These are phyloP conservation scores for Leccinum holopus DNA, from an alignment of 1,284 basidiomycete genomes.

Conservation along the genomic window DNA sequence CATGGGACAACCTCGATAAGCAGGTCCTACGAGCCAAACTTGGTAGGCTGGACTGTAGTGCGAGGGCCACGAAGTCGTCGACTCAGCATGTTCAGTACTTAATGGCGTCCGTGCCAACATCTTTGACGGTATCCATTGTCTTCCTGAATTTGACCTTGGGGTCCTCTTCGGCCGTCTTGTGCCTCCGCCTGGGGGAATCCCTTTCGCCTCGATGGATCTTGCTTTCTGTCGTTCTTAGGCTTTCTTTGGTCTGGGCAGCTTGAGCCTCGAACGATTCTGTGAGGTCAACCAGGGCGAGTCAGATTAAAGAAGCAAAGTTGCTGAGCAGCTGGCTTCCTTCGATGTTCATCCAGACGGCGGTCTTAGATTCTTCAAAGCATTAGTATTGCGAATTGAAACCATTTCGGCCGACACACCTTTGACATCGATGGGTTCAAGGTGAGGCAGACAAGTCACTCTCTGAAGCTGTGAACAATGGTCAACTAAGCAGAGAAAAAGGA, in stretches of 20 bases:
- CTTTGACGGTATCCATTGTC: constrained; percentile 62
- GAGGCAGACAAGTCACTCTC: constrained; percentile 46
- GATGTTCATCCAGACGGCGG: constrained; percentile 49
- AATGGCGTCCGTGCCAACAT: constrained; percentile 53
- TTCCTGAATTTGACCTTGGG: constrained; percentile 55
- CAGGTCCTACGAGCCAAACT: constrained; percentile 38
- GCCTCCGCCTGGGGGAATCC: constrained; percentile 53
- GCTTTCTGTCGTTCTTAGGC: constrained; percentile 52
- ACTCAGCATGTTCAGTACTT: constrained; percentile 25
- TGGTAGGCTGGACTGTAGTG: constrained; percentile 54
- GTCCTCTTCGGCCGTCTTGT: constrained; percentile 46
- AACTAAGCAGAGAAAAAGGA: neutral
- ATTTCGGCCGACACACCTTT: constrained; percentile 51
- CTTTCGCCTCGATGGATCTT: constrained; percentile 59
- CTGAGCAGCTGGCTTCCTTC: constrained; percentile 54
- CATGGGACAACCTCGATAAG: constrained; percentile 32
- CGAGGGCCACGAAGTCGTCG: constrained; percentile 47
- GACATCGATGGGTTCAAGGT: constrained; percentile 34
- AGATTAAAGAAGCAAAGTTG: constrained; percentile 62
- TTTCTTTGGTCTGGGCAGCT: constrained; percentile 50
- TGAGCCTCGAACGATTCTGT: constrained; percentile 54
- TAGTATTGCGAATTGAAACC: constrained; percentile 40
- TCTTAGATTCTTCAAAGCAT: constrained; percentile 48
- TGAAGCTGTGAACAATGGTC: constrained; percentile 38
- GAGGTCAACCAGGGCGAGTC: constrained; percentile 61